Percentiles rank a stretch among this genome's conserved stretches.
Conservation (phyloP, 768 basidiomycete species). For the Psilocybe sp. region DNA sequence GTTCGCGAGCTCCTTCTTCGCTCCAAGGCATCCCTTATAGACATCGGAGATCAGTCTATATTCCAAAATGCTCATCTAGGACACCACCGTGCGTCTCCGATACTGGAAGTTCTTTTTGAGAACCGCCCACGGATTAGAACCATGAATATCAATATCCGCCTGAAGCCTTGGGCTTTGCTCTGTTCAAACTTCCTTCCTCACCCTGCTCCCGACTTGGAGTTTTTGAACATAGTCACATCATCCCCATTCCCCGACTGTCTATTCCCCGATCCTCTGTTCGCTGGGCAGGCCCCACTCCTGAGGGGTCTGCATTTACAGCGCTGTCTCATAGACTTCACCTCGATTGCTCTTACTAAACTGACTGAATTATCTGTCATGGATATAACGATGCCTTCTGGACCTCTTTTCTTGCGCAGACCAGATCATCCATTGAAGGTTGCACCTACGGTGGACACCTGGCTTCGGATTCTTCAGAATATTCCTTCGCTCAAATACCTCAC, state of each 20-base stretch:
- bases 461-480: slow-evolving; percentile 17
- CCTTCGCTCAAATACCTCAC: slow-evolving; percentile 20
- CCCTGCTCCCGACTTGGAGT: slow-evolving; percentile 20
- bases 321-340: slow-evolving; percentile 22
- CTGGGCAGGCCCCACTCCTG: slow-evolving; percentile 17
- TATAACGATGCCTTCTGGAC: slow-evolving; percentile 10
- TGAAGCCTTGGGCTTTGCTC: slow-evolving; percentile 19
- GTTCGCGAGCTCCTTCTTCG: slow-evolving; percentile 16
- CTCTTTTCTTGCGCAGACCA: slow-evolving; percentile 9
- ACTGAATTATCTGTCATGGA: slow-evolving; percentile 20
- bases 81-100: slow-evolving; percentile 10
- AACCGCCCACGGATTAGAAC: slow-evolving; percentile 15
- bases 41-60: slow-evolving; percentile 17
- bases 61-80: slow-evolving; percentile 13
- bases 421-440: slow-evolving; percentile 18
- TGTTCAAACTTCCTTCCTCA: slow-evolving; percentile 18
- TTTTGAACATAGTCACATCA: slow-evolving; percentile 18
- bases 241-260: slow-evolving; percentile 21
- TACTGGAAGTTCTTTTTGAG: slow-evolving; percentile 16
- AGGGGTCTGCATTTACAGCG: slow-evolving; percentile 18
- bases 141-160: slow-evolving; percentile 18
- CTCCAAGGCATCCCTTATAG: slow-evolving; percentile 18
- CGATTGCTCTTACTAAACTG: slow-evolving; percentile 17
- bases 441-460: slow-evolving; percentile 18
- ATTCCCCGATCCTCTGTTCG: slow-evolving; percentile 18